These are phyloP conservation scores for Lentinula raphanica DNA, from an alignment of 768 basidiomycete species.

Conservation along the genomic window DNA sequence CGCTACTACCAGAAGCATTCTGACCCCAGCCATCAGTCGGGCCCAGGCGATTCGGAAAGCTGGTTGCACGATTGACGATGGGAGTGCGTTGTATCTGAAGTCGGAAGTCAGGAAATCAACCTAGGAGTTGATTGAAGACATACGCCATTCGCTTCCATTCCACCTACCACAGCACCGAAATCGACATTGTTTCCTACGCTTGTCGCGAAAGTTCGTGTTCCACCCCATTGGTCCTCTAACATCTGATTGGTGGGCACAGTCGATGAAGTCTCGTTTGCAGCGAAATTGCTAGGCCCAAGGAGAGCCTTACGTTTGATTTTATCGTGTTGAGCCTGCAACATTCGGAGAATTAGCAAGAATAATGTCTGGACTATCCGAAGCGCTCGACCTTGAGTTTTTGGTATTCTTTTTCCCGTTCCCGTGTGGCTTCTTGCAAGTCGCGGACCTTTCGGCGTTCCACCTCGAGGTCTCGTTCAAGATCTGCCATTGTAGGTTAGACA, in stretches of 20 bases:
- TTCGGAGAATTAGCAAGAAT: neutral
- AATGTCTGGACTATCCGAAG: neutral
- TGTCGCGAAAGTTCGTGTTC: slow-evolving; percentile 18
- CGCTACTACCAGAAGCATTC: neutral
- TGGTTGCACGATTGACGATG: slow-evolving; percentile 43
- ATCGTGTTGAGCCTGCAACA: slow-evolving; percentile 64
- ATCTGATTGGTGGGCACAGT: neutral
- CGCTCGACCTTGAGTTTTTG: slow-evolving; percentile 70
- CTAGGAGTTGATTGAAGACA: slow-evolving; percentile 10
- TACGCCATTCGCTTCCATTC: slow-evolving; percentile 66
- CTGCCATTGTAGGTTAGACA: slow-evolving; percentile 29
- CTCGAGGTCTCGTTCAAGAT: slow-evolving; percentile 76
- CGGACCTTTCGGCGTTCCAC: slow-evolving; percentile 68
- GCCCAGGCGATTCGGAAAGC: slow-evolving; percentile 15
- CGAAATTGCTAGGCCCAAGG: slow-evolving; percentile 39
- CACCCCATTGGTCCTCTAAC: neutral
- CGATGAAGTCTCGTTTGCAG: neutral
- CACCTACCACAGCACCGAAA: slow-evolving; percentile 52
- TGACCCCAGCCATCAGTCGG: slow-evolving; percentile 21
- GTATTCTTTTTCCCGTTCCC: slow-evolving; percentile 82
- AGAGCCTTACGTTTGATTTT: slow-evolving; percentile 80
- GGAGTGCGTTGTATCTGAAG: slow-evolving; percentile 67
- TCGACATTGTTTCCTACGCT: slow-evolving; percentile 32
- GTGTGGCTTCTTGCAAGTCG: slow-evolving; percentile 67
- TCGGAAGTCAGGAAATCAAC: neutral